phyloP scores from a whole-genome alignment of 2,329 filamentous ascomycete species.

The Sarocladium kiliense region DNA sequence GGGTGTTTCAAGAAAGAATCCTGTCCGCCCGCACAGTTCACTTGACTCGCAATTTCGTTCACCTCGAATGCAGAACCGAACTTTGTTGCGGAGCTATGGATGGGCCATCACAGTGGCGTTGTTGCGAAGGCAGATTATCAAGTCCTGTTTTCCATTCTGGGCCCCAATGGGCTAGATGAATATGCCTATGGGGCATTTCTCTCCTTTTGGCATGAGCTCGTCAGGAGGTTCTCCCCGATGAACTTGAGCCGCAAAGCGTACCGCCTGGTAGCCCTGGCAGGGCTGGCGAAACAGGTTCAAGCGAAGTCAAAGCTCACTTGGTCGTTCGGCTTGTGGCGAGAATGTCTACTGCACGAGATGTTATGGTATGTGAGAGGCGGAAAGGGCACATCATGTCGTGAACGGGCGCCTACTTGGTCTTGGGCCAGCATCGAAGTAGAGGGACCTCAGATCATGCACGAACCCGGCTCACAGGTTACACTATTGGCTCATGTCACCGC shows the following conservation, averaged over 20 bases:
- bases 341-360: background rate
- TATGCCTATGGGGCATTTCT: background rate
- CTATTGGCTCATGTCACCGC: background rate
- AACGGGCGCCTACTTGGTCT: constrained; percentile 6
- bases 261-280: constrained; percentile 3
- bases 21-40: constrained; percentile 2
- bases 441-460: background rate
- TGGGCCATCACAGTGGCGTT: constrained; percentile 4
- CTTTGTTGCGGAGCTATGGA: constrained; percentile 2
- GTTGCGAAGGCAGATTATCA: background rate
- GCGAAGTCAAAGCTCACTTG: background rate
- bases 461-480: background rate
- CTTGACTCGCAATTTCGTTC: constrained; percentile 8
- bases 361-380: constrained; percentile 2
- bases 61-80: constrained; percentile 7
- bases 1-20: constrained; percentile 8
- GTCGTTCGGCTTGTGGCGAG: constrained; percentile 5
- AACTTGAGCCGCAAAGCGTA: background rate
- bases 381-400: background rate
- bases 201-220: constrained; percentile 1
- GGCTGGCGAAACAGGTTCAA: background rate
- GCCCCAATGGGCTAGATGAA: background rate
- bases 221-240: background rate
- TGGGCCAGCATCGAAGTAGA: constrained; percentile 9
- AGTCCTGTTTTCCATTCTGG: constrained; percentile 1